These are phyloP conservation scores for Bruguiera hainesii DNA, from an alignment of 441 rosid genomes.

Conservation along the genomic window DNA sequence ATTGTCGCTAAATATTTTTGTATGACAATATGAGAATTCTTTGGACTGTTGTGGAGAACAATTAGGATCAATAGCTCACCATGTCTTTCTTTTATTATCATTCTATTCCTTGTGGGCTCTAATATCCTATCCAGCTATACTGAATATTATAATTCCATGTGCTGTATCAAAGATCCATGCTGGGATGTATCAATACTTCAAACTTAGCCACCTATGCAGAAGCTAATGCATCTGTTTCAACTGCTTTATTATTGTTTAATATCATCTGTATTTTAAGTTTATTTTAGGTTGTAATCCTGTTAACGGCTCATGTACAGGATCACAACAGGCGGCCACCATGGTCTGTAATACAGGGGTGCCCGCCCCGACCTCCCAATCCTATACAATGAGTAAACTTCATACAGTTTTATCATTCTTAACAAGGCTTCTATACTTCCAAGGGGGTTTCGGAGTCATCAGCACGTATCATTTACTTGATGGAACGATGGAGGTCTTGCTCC, in stretches of 20 bases:
- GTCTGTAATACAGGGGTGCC: constrained; percentile 70
- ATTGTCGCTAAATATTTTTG: background rate
- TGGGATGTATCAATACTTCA: too few species aligned
- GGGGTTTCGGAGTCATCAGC: background rate
- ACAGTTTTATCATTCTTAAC: background rate
- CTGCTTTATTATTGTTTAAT: too few species aligned
- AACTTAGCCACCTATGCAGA: too few species aligned
- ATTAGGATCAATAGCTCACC: background rate
- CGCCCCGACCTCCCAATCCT: constrained; percentile 30
- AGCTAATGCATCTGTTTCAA: background rate
- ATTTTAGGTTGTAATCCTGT: background rate
- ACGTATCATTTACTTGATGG: background rate
- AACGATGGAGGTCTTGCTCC: background rate
- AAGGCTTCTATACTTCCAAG: background rate
- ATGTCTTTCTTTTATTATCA: too few species aligned
- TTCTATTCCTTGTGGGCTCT: background rate
- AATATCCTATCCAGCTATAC: too few species aligned
- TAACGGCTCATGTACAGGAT: constrained; percentile 40
- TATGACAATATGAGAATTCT: background rate
- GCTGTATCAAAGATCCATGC: too few species aligned
- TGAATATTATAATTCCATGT: too few species aligned
- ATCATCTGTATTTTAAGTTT: background rate
- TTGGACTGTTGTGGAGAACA: background rate
- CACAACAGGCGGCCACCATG: constrained; percentile 72
- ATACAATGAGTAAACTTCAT: constrained; percentile 30